Percentiles rank a stretch among this genome's conserved stretches.
phyloP scores from a whole-genome alignment of 2,329 filamentous ascomycete species.

The Botrytis hyacinthi region DNA sequence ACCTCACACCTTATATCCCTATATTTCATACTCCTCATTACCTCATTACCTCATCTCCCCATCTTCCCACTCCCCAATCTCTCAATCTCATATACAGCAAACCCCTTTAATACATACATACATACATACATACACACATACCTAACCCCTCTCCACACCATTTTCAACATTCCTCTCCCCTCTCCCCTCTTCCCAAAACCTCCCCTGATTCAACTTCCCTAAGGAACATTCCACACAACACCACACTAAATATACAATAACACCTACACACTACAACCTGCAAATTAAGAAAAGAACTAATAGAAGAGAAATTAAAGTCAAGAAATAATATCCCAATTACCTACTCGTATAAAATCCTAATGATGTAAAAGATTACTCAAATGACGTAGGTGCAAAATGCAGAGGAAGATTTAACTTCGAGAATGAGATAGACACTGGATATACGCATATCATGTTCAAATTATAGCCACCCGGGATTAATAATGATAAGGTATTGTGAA shows the following conservation, averaged over 20 bases:
- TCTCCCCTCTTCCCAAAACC: too few species aligned
- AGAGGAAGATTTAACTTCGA: not conserved
- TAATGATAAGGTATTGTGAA: too few species aligned
- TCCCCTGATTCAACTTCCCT: accelerated
- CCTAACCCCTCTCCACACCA: too few species aligned
- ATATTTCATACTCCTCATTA: too few species aligned
- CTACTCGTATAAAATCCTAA: not conserved
- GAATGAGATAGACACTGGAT: accelerated
- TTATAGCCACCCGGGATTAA: not conserved
- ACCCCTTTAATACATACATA: too few species aligned
- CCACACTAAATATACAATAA: not conserved
- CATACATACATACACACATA: not conserved
- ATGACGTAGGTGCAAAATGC: not conserved
- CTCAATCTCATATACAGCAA: not conserved
- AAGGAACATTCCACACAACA: not conserved
- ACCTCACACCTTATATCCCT: not conserved
- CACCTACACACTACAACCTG: not conserved
- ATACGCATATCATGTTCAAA: not conserved
- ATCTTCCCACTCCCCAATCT: not conserved
- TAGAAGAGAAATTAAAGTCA: accelerated
- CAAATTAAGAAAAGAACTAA: not conserved
- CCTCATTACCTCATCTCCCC: too few species aligned
- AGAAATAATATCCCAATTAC: not conserved
- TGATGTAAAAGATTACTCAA: not conserved
- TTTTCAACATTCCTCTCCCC: too few species aligned